Evolutionary conservation across 805 yeast species (phyloP).

Genomic region (Metschnikowia colocasiae): DNA sequence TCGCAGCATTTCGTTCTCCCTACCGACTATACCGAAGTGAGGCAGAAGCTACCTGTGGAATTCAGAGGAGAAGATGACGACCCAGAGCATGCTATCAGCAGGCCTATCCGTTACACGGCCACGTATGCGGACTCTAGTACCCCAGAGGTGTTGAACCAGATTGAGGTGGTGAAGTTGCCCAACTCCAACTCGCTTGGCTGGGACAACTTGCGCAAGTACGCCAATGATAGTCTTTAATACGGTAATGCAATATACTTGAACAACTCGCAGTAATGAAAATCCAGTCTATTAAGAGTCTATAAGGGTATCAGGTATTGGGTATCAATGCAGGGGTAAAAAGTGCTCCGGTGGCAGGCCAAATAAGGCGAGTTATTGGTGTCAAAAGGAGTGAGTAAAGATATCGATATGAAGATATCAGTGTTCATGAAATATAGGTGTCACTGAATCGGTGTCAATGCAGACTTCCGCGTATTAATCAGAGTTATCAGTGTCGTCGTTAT

Average conservation of each 20-base stretch:
- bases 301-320: not conserved
- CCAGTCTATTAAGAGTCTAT: not conserved
- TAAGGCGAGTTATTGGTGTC: too few relatives aligned
- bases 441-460: too few relatives aligned
- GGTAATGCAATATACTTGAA: too few relatives aligned
- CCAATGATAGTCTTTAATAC: too few relatives aligned
- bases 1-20: slow-evolving; percentile 33
- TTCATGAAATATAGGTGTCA: too few relatives aligned
- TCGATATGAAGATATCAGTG: too few relatives aligned
- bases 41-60: slow-evolving; percentile 31
- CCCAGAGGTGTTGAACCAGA: slow-evolving; percentile 33
- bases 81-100: slow-evolving; percentile 24
- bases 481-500: slow-evolving; percentile 6
- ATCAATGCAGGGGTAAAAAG: not conserved
- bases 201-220: slow-evolving; percentile 40
- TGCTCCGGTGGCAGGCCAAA: too few relatives aligned
- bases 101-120: slow-evolving; percentile 33
- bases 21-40: slow-evolving; percentile 30
- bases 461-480: too few relatives aligned
- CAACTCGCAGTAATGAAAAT: too few relatives aligned
- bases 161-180: slow-evolving; percentile 41
- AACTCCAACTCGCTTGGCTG: slow-evolving; percentile 42
- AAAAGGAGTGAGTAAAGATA: too few relatives aligned
- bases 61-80: slow-evolving; percentile 23
- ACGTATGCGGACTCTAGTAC: slow-evolving; percentile 29